Evolutionary conservation across 768 basidiomycete genomes (phyloP).

Genomic region (Lentinula boryana): DNA sequence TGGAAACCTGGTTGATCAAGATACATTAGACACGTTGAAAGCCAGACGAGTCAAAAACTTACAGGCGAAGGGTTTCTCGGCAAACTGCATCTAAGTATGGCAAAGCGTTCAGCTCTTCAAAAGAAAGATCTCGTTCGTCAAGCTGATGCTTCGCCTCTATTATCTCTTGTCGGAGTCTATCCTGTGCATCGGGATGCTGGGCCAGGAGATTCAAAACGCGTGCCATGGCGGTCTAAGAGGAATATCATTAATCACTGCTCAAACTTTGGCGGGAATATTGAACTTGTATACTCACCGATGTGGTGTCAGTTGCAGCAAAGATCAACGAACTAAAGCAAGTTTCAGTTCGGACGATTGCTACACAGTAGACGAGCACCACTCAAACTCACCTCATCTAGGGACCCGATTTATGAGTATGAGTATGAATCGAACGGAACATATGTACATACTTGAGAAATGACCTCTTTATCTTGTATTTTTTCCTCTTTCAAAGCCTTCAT

Average conservation of each 20-base stretch:
- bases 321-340: constrained; percentile 24
- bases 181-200: constrained; percentile 28
- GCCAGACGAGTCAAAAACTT: constrained; percentile 1
- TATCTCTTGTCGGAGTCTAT: constrained; percentile 29
- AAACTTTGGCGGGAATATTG: neutral
- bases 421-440: neutral
- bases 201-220: constrained; percentile 27
- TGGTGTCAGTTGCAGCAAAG: constrained; percentile 38
- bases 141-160: constrained; percentile 16
- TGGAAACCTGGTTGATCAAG: constrained; percentile 14
- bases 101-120: constrained; percentile 29
- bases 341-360: neutral
- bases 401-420: neutral
- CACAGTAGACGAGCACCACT: neutral
- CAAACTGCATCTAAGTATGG: constrained; percentile 35
- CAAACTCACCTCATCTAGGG: constrained; percentile 3
- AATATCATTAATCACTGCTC: no score
- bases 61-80: constrained; percentile 33
- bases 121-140: constrained; percentile 21
- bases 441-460: constrained; percentile 25
- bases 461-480: constrained; percentile 25
- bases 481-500: constrained; percentile 23
- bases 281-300: constrained; percentile 15
- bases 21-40: neutral
- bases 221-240: constrained; percentile 19